Evolutionary conservation across 306 rosid species (phyloP).

Genomic region (Corylus avellana): DNA sequence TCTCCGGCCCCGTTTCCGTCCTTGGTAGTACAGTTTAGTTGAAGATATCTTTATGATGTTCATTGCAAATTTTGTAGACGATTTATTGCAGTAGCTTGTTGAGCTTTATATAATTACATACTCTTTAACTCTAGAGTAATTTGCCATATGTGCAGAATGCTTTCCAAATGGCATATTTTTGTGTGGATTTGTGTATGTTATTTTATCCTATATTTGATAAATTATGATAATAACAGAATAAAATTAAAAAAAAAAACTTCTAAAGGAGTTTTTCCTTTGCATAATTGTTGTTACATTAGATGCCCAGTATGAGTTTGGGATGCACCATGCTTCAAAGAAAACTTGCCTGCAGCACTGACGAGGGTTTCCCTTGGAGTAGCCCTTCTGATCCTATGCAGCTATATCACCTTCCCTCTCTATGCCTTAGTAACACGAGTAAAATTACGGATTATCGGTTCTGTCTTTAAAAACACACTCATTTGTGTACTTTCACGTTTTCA

Average conservation of each 20-base stretch:
- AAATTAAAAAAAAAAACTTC: background rate
- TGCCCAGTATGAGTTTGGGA: slow-evolving; percentile 53
- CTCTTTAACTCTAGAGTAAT: background rate
- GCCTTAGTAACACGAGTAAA: slow-evolving; percentile 52
- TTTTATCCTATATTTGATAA: background rate
- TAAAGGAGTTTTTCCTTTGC: background rate
- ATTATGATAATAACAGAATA: background rate
- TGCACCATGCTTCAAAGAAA: slow-evolving; percentile 62
- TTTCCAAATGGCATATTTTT: slow-evolving; percentile 62
- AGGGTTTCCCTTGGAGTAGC: slow-evolving; percentile 57
- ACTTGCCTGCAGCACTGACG: slow-evolving; percentile 41
- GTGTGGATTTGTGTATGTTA: slow-evolving; percentile 49
- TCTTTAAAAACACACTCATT: too few relatives aligned
- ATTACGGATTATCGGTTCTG: too few relatives aligned
- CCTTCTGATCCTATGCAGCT: slow-evolving; percentile 60
- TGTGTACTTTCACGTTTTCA: too few relatives aligned
- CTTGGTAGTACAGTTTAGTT: too few relatives aligned
- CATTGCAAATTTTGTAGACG: background rate
- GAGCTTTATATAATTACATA: background rate
- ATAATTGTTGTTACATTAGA: background rate
- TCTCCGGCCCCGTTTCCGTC: too few relatives aligned
- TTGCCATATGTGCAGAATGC: slow-evolving; percentile 48
- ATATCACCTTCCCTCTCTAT: slow-evolving; percentile 68
- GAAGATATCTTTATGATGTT: background rate
- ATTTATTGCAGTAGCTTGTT: background rate